These are phyloP conservation scores for Globisporangium nodosum DNA, from an alignment of 352 stramenopile species.

Conservation along the genomic window DNA sequence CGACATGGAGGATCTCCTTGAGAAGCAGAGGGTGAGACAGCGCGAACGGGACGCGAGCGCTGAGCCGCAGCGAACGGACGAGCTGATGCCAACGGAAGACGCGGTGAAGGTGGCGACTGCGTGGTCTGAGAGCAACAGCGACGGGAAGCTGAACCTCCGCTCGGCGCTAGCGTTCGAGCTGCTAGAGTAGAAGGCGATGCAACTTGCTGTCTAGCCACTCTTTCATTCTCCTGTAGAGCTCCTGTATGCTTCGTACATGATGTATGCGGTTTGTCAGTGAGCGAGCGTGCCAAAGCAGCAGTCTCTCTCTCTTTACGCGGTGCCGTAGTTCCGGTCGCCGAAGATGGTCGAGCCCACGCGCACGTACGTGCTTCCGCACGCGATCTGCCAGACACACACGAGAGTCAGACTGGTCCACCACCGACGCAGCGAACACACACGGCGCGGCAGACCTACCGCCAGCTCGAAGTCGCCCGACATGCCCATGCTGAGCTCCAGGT, in stretches of 20 bases:
- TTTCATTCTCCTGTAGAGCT: background rate
- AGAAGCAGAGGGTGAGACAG: slow-evolving; percentile 36
- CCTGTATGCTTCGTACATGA: too few species aligned
- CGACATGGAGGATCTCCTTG: slow-evolving; percentile 65
- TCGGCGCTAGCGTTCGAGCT: slow-evolving; percentile 68
- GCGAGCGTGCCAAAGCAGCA: background rate
- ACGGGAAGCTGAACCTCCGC: slow-evolving; percentile 31
- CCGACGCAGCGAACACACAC: background rate
- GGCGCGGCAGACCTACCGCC: slow-evolving; percentile 41
- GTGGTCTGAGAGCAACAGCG: slow-evolving; percentile 41
- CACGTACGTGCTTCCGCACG: slow-evolving; percentile 93
- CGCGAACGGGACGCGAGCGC: slow-evolving; percentile 21
- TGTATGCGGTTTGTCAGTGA: background rate
- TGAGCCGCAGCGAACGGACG: slow-evolving; percentile 5
- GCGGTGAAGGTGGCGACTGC: slow-evolving; percentile 36
- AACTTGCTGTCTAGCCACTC: background rate
- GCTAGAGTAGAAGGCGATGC: slow-evolving; percentile 16
- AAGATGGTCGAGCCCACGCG: slow-evolving; percentile 98
- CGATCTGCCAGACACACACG: slow-evolving; percentile 63
- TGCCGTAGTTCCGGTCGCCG: slow-evolving; percentile 90
- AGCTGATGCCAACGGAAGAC: slow-evolving; percentile 32
- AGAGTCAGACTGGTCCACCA: background rate
- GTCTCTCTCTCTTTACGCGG: slow-evolving; percentile 5
- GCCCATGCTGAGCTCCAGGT: slow-evolving; percentile 97
- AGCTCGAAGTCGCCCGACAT: slow-evolving; percentile 99